These are phyloP conservation scores for Pichia deserticola DNA, from an alignment of 805 yeast genomes.

Conservation along the genomic window DNA sequence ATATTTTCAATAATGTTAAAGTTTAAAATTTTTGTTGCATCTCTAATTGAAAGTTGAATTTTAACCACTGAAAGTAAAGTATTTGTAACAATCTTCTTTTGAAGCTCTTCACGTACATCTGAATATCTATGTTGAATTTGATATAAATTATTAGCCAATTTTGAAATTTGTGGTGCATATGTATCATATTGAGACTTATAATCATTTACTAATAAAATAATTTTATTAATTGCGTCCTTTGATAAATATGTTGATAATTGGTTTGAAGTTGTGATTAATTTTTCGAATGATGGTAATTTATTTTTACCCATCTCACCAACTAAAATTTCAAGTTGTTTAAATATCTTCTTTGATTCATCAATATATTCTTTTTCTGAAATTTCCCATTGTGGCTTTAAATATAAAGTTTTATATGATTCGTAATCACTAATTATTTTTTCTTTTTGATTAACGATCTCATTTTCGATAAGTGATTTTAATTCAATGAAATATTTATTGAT, in stretches of 20 bases:
- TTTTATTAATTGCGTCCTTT: conserved; percentile 17
- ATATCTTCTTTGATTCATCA: conserved; percentile 16
- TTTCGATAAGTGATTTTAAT: conserved; percentile 30
- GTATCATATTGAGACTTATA: conserved; percentile 17
- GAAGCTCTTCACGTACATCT: conserved; percentile 25
- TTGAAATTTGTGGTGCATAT: conserved; percentile 27
- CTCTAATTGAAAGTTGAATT: conserved; percentile 32
- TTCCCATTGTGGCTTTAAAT: conserved; percentile 18
- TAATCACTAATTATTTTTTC: conserved; percentile 33
- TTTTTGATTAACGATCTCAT: conserved; percentile 31
- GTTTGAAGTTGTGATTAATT: conserved; percentile 24
- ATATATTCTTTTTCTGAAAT: conserved; percentile 10
- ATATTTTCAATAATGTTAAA: conserved; percentile 28
- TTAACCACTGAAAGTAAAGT: conserved; percentile 30
- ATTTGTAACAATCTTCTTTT: conserved; percentile 27
- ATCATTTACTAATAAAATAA: conserved; percentile 15
- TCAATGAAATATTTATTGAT: conserved; percentile 19
- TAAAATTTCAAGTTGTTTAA: conserved; percentile 17
- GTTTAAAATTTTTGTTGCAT: conserved; percentile 24
- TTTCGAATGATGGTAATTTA: conserved; percentile 25
- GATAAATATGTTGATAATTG: conserved; percentile 23
- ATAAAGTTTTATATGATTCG: conserved; percentile 33
- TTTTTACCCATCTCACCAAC: conserved; percentile 18
- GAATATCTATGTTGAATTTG: conserved; percentile 32
- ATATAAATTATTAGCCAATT: conserved; percentile 30